These are phyloP conservation scores for Trichophyton verrucosum DNA, from an alignment of 2,329 filamentous ascomycete species.

Conservation along the genomic window DNA sequence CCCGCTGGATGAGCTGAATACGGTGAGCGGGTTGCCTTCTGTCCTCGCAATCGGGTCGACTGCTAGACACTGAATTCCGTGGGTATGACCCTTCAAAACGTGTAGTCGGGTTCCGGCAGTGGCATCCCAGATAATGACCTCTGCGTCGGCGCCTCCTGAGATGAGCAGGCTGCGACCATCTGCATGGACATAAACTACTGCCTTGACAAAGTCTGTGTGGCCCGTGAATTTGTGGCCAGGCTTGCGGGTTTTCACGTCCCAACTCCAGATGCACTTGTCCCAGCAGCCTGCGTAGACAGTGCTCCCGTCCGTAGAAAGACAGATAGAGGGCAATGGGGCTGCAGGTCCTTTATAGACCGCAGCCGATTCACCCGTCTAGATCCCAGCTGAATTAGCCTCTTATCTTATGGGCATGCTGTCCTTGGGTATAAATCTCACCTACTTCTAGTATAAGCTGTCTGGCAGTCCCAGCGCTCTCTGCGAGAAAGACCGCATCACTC, in stretches of 20 bases:
- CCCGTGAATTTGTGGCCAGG: conserved; percentile 53
- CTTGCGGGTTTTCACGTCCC: conserved; percentile 50
- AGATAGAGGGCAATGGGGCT: conserved; percentile 67
- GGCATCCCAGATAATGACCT: conserved; percentile 74
- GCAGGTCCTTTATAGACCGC: conserved; percentile 57
- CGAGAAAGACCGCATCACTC: conserved; percentile 56
- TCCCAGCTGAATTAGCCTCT: background rate
- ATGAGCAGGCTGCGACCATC: conserved; percentile 52
- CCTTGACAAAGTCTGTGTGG: conserved; percentile 86
- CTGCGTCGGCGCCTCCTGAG: conserved; percentile 65
- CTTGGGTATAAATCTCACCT: conserved; percentile 31
- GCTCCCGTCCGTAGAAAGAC: conserved; percentile 47
- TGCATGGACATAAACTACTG: conserved; percentile 52
- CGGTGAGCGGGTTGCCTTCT: conserved; percentile 32
- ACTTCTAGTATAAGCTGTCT: conserved; percentile 65
- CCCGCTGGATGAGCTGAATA: conserved; percentile 73
- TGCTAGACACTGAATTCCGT: conserved; percentile 67
- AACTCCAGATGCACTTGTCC: conserved; percentile 88
- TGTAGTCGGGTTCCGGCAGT: conserved; percentile 56
- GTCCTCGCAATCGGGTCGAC: conserved; percentile 55
- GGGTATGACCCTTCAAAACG: conserved; percentile 62
- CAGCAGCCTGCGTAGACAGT: conserved; percentile 75
- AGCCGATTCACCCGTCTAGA: conserved; percentile 35
- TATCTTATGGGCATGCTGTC: conserved; percentile 3
- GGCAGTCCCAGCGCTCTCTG: conserved; percentile 74